Evolutionary conservation across 2,329 filamentous ascomycete species (phyloP).

Genomic region (Graphilbum ipis-grandicollis): DNA sequence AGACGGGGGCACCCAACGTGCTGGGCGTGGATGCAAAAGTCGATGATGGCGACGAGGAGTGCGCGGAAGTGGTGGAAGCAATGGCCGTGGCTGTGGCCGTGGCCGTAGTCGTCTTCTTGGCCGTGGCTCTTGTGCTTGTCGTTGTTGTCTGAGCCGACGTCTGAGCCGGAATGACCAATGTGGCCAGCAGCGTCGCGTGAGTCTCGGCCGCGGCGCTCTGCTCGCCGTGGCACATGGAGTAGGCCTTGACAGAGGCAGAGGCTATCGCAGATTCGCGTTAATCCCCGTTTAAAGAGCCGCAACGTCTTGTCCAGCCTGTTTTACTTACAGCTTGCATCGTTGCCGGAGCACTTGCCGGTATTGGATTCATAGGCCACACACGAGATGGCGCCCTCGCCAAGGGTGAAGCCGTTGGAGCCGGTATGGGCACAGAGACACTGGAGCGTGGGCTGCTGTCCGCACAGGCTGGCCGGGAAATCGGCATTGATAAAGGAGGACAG

Average conservation of each 20-base stretch:
- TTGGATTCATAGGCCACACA: slow-evolving; percentile 41
- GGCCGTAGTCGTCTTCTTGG: not conserved
- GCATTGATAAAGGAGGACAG: slow-evolving; percentile 43
- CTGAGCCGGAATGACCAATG: not conserved
- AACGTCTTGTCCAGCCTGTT: too few relatives aligned
- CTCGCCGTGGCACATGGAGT: not conserved
- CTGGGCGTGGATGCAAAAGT: slow-evolving; percentile 18
- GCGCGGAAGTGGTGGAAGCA: not conserved
- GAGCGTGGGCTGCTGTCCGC: slow-evolving; percentile 32
- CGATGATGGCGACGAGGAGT: slow-evolving; percentile 18
- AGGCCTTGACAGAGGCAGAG: not conserved
- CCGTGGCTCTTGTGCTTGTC: not conserved
- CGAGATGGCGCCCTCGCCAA: slow-evolving; percentile 54
- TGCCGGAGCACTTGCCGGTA: slow-evolving; percentile 31
- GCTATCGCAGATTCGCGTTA: not conserved
- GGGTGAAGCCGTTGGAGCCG: slow-evolving; percentile 44
- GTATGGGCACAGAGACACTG: slow-evolving; percentile 45
- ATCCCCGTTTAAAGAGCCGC: not conserved
- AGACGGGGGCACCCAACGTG: too few relatives aligned
- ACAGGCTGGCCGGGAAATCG: slow-evolving; percentile 35
- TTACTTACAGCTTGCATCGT: slow-evolving; percentile 22
- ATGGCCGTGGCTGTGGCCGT: not conserved
- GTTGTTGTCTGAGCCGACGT: not conserved
- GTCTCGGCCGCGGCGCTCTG: not conserved
- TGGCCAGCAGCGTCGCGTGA: not conserved